Percentiles rank a stretch among this genome's conserved stretches.
phyloP scores from a whole-genome alignment of 768 basidiomycete genomes.

The Pulveroboletus ravenelii region DNA sequence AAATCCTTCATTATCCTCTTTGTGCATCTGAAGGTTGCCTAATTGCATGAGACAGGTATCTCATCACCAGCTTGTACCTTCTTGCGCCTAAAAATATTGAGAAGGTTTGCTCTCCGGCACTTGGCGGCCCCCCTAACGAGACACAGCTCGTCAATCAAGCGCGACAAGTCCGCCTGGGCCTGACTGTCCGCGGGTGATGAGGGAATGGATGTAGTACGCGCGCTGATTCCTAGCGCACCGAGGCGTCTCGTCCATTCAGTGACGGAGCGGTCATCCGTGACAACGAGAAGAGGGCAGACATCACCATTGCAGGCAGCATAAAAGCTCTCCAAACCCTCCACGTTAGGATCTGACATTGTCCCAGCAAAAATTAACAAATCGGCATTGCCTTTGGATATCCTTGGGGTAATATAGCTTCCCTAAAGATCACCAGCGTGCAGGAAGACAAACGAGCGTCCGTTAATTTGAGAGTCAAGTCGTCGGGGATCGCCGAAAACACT shows the following conservation, averaged over 20 bases:
- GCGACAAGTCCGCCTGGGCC: conserved; percentile 1
- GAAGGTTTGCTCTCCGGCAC: conserved; percentile 9
- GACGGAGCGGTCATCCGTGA: conserved; percentile 9
- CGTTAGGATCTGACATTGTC: conserved; percentile 6
- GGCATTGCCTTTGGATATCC: conserved; percentile 18
- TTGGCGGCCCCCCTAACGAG: conserved; percentile 21
- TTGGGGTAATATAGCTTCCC: conserved; percentile 13
- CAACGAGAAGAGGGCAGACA: conserved; percentile 22
- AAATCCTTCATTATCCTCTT: background rate
- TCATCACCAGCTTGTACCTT: conserved; percentile 8
- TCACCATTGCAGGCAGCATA: conserved; percentile 20
- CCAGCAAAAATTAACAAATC: conserved; percentile 24
- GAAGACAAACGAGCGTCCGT: conserved; percentile 23
- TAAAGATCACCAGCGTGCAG: conserved; percentile 15
- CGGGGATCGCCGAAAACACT: conserved; percentile 16
- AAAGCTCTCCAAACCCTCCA: conserved; percentile 7
- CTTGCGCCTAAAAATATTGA: conserved; percentile 15
- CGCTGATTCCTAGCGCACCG: conserved; percentile 7
- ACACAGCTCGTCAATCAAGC: conserved; percentile 20
- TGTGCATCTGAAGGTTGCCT: background rate
- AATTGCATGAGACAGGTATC: background rate
- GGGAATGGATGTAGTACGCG: conserved; percentile 9
- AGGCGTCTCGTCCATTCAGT: conserved; percentile 12
- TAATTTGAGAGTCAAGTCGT: conserved; percentile 17
- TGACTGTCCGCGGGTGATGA: background rate